phyloP scores from a whole-genome alignment of 2,329 filamentous ascomycete genomes.

The Sporothrix dimorphospora region DNA sequence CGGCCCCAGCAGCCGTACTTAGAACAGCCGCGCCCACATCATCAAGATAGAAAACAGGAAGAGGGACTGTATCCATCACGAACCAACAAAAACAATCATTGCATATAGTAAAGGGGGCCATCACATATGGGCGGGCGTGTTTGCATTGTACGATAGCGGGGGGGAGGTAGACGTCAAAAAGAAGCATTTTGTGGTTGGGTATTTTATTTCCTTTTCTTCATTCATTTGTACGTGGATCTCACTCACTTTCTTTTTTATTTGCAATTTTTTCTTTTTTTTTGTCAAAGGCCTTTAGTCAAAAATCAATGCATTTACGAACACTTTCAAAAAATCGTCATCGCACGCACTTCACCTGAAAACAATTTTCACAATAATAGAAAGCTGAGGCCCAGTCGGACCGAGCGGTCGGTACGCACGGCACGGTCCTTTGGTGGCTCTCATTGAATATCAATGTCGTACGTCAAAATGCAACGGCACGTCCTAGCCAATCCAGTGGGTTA shows the following conservation, averaged over 20 bases:
- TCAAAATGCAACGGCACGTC: background rate
- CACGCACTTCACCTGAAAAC: too few relatives aligned
- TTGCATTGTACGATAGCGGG: slow-evolving; percentile 18
- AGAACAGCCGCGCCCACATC: background rate
- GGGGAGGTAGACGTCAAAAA: background rate
- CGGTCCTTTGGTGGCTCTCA: background rate
- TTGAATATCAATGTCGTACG: background rate
- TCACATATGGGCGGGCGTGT: background rate
- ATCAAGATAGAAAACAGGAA: background rate
- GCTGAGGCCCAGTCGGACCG: too few relatives aligned
- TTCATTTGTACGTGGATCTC: background rate
- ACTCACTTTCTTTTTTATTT: background rate
- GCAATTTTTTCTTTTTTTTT: too few relatives aligned
- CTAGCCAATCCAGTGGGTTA: background rate
- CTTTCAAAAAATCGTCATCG: too few relatives aligned
- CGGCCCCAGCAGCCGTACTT: background rate
- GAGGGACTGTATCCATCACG: background rate
- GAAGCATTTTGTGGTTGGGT: background rate
- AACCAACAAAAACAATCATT: background rate
- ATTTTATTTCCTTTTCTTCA: background rate
- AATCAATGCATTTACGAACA: too few relatives aligned
- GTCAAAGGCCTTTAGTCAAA: too few relatives aligned
- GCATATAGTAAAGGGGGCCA: background rate
- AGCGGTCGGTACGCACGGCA: background rate
- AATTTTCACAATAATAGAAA: too few relatives aligned